Evolutionary conservation across 768 basidiomycete species (phyloP), one percentile per base, ranked within the genome.

Genomic region (Clavulina sp.): DNA sequence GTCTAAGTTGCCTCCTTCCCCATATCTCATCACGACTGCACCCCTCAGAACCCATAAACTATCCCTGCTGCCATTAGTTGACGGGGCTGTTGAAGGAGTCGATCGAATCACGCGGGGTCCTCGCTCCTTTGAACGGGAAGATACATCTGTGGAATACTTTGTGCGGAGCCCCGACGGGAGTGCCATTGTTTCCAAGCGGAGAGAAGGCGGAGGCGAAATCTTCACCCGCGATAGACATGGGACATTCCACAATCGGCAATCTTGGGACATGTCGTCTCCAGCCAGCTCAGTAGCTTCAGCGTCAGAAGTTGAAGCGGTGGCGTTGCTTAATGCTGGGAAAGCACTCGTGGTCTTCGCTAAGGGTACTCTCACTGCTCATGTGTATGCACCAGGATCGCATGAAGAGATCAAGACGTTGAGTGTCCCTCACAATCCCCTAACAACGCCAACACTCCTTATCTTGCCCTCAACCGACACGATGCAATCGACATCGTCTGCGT

Each of bases 81-180:
- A 75, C 59, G 77, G 71, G n/a, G 58, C 63, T 13, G 50, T 55
- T 3, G 73, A 76, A 51, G 75, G 77, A 5, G 62, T 87, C 28
- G 63, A 54, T 36, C 62, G 73, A 18, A 61, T 65, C 52, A 69
- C 73, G 7, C 47, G 48, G 4, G 48, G 47, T 38, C 30, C 65
- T 65, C 28, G 66, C 68, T 49, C 54, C 26, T 56, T 68, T 32
- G 61, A 65, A 21, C 64, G 41, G 5, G 76, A 81, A 57, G 72
- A 77, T 38, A 66, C 69, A 13, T 66, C 68, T 40, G 75, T 87
- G 52, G 57, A 70, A 9, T 70, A 72, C 21, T 54, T 87, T 57
- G 75, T 84, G 33, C 72, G 86, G 54, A 87, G 85, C 2, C 80
- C 84, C 1, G 81, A 86, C 53, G 86, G 86, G 1, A 71, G 70